Evolutionary conservation across 2,329 filamentous ascomycete species (phyloP).

Genomic region (Pseudogymnoascus sp.): DNA sequence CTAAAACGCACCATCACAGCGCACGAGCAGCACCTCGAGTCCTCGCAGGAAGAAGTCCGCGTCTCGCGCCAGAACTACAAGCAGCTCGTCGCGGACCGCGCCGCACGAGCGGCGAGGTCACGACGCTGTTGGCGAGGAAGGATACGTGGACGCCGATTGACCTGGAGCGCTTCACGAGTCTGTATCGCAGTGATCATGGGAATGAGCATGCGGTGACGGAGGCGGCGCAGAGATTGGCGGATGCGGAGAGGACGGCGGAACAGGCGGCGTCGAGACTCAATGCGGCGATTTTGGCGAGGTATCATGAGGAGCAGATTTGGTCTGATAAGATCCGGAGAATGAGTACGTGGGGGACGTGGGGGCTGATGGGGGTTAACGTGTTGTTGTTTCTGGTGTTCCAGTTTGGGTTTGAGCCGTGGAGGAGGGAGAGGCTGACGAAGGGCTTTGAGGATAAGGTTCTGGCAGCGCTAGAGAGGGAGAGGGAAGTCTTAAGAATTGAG

Average conservation of each 20-base stretch:
- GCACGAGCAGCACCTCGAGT: conserved; percentile 53
- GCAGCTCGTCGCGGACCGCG: conserved; percentile 73
- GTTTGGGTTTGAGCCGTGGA: conserved; percentile 89
- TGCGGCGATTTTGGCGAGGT: conserved; percentile 77
- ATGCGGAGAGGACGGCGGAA: conserved; percentile 74
- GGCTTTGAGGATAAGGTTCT: conserved; percentile 75
- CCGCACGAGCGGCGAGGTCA: conserved; percentile 94
- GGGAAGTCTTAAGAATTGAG: conserved; percentile 18
- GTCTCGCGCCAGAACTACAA: conserved; percentile 71
- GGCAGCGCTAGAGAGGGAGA: conserved; percentile 57
- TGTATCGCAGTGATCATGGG: conserved; percentile 88
- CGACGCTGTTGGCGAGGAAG: conserved; percentile 86
- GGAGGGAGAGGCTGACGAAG: conserved; percentile 69
- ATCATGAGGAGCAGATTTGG: conserved; percentile 99
- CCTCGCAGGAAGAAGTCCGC: conserved; percentile 60
- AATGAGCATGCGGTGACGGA: conserved; percentile 78
- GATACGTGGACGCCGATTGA: conserved; percentile 83
- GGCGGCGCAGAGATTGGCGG: conserved; percentile 64
- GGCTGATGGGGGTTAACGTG: conserved; percentile 94
- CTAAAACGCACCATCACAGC: conserved; percentile 72
- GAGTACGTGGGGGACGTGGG: conserved; percentile 98
- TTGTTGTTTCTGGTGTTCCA: conserved; percentile 80
- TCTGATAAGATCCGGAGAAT: conserved; percentile 88
- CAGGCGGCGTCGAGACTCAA: conserved; percentile 69
- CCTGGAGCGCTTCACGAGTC: conserved; percentile 85